Base-by-base conservation (phyloP, 2,329 filamentous ascomycete species). In the Alternaria sp. region DNA sequence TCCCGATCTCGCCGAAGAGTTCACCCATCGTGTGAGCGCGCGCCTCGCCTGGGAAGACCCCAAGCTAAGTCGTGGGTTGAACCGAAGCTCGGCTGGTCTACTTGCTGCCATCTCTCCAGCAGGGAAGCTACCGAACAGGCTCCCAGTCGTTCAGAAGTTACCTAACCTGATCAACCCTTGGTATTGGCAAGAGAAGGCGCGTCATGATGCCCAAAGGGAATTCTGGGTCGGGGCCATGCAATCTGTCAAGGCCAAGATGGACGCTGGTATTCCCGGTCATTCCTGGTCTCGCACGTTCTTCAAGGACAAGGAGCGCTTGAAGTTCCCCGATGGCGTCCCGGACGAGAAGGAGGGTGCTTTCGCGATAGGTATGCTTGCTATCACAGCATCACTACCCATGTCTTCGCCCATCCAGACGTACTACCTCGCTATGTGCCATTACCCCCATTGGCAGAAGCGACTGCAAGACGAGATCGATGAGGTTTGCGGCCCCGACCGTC, bases 391-490 rank as follows among this genome's bases (percentile, higher is more conserved):
- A 9, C 30, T 57, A 7, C 55, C 55, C 2, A 57, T 57, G 55
- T 57, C 55, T 40, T 57, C 55, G 13, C 55, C 55, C 19, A 57
- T 57, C 13, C 55, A 57, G 32, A 57, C 55, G 0, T 57, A 40
- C 45, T 57, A 72, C 23, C 64, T 71, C n/a, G 70, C 71, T 15
- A 74, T 76, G 71, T 56, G 69, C 12, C 59, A 68, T 4, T 81
- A 86, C 66, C 86, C 86, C 0, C 81, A 84, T 66, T 87, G 86
- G 82, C 83, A 86, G 70, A 77, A 72, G 59, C 84, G 83, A 69
- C 83, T 85, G 6, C 86, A 89, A 71, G 85, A 84, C 49, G 87
- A 89, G 73, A 82, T 89, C 13, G 87, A 89, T 66, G 76, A 81
- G 9, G 84, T 88, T 1, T 86, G 85, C 58, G 86, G 86, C n/a